These are phyloP conservation scores for Quercus berberidifolia DNA, from an alignment of 306 rosid genomes.

Conservation along the genomic window DNA sequence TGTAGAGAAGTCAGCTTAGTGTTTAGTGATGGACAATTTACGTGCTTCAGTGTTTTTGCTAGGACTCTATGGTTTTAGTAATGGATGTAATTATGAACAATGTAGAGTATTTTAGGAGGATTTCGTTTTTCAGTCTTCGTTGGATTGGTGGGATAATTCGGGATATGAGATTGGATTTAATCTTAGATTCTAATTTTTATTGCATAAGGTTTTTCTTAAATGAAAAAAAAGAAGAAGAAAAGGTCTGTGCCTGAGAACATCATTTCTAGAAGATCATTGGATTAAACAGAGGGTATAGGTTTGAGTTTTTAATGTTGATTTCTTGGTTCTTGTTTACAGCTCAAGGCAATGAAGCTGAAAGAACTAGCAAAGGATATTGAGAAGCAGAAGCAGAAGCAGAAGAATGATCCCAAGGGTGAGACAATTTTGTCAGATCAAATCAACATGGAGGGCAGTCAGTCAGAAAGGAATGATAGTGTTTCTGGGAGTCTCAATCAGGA, in stretches of 20 bases:
- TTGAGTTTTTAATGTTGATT: slow-evolving; percentile 6
- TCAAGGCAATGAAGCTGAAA: slow-evolving; percentile 67
- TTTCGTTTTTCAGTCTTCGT: background rate
- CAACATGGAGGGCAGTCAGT: slow-evolving; percentile 27
- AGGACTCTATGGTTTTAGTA: no score
- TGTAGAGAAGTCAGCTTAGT: no score
- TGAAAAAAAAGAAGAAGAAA: background rate
- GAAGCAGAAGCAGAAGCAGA: slow-evolving; percentile 65
- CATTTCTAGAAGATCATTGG: background rate
- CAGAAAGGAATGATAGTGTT: slow-evolving; percentile 27
- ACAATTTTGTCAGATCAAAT: slow-evolving; percentile 31
- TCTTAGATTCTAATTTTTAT: no score
- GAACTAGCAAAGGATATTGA: slow-evolving; percentile 63
- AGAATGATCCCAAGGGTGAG: slow-evolving; percentile 40
- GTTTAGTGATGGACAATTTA: no score
- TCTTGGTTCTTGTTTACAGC: slow-evolving; percentile 32
- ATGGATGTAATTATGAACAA: no score
- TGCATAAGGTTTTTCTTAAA: background rate
- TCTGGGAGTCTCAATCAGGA: slow-evolving; percentile 28
- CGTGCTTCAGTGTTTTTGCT: no score
- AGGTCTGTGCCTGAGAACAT: background rate
- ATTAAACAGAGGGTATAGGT: background rate
- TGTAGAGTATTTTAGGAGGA: no score
- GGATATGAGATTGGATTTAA: background rate
- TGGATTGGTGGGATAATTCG: background rate